Percentiles rank a stretch among this genome's conserved stretches.
phyloP scores from a whole-genome alignment of 2,329 filamentous ascomycete species.

The Fusarium sp. region DNA sequence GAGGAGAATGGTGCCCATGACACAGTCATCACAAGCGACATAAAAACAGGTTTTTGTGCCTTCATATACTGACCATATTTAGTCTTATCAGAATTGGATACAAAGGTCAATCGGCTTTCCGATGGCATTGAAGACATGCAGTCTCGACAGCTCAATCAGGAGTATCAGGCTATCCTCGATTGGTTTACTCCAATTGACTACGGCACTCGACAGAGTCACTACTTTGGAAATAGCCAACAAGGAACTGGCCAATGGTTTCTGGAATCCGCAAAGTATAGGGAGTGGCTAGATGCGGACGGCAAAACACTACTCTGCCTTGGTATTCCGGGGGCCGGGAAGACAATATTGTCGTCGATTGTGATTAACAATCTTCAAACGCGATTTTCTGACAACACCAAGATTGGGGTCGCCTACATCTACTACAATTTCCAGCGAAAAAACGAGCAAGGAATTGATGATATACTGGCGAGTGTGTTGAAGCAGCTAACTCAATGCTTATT shows the following conservation, averaged over 20 bases:
- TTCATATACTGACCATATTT: too few species aligned
- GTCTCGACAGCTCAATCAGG: too few species aligned
- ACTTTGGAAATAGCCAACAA: not conserved
- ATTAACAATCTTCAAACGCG: not conserved
- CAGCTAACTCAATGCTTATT: not conserved
- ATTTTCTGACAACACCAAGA: fast-evolving
- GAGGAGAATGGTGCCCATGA: too few species aligned
- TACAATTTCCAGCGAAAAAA: not conserved
- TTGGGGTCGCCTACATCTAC: constrained; percentile 7
- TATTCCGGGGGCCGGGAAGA: constrained; percentile 15
- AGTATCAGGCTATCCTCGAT: not conserved
- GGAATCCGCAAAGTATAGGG: not conserved
- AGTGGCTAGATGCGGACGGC: not conserved
- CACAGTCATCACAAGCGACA: too few species aligned
- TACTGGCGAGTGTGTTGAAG: constrained; percentile 1
- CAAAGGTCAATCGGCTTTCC: not conserved
- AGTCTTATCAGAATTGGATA: too few species aligned
- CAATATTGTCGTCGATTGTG: constrained; percentile 2
- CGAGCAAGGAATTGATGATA: not conserved
- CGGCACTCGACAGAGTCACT: not conserved
- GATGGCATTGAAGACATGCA: too few species aligned
- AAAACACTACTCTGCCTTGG: constrained; percentile 5
- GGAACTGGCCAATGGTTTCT: constrained; percentile 2
- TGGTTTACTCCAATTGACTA: constrained; percentile 9
- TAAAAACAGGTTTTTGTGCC: too few species aligned